A percentile compares a stretch with the other conserved stretches of the same genome.
Conservation (phyloP, 768 basidiomycete genomes). For the Tricholoma furcatifolium region DNA sequence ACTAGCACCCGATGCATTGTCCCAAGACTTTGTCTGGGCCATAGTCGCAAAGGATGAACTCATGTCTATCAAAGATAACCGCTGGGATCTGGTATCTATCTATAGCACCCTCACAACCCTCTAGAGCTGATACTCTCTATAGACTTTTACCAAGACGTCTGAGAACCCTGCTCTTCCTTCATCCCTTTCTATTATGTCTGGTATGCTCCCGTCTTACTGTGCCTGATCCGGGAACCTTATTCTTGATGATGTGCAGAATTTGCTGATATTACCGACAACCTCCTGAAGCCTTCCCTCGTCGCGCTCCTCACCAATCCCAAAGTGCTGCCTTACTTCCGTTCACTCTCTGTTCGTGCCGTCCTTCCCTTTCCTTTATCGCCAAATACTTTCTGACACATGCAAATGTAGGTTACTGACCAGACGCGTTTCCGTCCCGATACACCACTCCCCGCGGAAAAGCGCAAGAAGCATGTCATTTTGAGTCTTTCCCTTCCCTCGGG, state of each 20-base stretch:
- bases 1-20: slow-evolving; percentile 48
- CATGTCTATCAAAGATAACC: slow-evolving; percentile 57
- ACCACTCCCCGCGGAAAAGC: slow-evolving; percentile 47
- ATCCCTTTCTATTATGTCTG: slow-evolving; percentile 73
- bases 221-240: slow-evolving; percentile 1
- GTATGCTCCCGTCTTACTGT: slow-evolving; percentile 28
- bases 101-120: background rate
- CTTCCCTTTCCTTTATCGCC: background rate
- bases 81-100: slow-evolving; percentile 86
- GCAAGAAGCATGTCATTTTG: slow-evolving; percentile 75
- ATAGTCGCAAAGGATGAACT: slow-evolving; percentile 81
- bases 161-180: slow-evolving; percentile 64
- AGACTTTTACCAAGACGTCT: slow-evolving; percentile 83
- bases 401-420: slow-evolving; percentile 79
- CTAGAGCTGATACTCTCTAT: background rate
- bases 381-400: slow-evolving; percentile 4
- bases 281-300: slow-evolving; percentile 63
- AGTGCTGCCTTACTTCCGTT: slow-evolving; percentile 77
- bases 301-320: slow-evolving; percentile 63
- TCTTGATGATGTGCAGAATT: slow-evolving; percentile 50
- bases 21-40: slow-evolving; percentile 78
- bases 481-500: slow-evolving; percentile 55
- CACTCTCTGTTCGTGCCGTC: slow-evolving; percentile 57
- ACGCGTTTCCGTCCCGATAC: slow-evolving; percentile 65
- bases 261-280: slow-evolving; percentile 78